Base-by-base conservation (phyloP, 805 yeast genomes). In the Yarrowia hollandica region DNA sequence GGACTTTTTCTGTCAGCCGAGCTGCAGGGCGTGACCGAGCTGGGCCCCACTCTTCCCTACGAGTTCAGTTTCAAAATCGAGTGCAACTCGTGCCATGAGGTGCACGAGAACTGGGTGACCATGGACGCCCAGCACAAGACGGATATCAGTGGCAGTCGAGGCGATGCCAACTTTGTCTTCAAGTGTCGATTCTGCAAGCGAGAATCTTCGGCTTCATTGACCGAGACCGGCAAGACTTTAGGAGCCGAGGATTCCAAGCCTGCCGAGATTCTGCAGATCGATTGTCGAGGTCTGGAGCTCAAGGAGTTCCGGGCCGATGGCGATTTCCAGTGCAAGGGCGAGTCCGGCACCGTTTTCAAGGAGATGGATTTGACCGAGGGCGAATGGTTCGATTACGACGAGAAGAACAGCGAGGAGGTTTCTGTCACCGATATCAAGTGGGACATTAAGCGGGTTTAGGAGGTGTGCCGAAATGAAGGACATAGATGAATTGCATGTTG, bases 351-450 rank as follows among this genome's bases (percentile, higher is more conserved):
- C 9, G 71, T 69, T 57, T 88, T 87, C 67, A 67, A 68, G 5
- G 88, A 86, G 25, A 79, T 90, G 22, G 94, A 86, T 60, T 74
- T 90, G 25, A 80, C 77, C 33, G 96, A 88, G 22, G 83, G 82
- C 57, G 98, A 94, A 69, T 91, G 96, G 91, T 94, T 85, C 69
- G 99, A 94, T 67, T 94, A 91, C 68, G 98, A 94, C 70, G 98
- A 94, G 60, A 81, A 83, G 64, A 84, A 86, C 7, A 81, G 82
- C 11, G 81, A 76, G 39, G 97, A 92, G 71, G 97, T 90, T 16
- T 82, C 91, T 19, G 79, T 94, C 14, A 83, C 87, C 0, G 91
- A 88, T 2, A 76, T 83, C n/a, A 68, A 72, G 41, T 91, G 94
- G 86, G 80, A 78, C 9, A 76, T 92, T 39, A 72, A 76, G 34